These are phyloP conservation scores for Fraxinus pennsylvanica DNA, from an alignment of 257 asterid genomes.

Conservation along the genomic window DNA sequence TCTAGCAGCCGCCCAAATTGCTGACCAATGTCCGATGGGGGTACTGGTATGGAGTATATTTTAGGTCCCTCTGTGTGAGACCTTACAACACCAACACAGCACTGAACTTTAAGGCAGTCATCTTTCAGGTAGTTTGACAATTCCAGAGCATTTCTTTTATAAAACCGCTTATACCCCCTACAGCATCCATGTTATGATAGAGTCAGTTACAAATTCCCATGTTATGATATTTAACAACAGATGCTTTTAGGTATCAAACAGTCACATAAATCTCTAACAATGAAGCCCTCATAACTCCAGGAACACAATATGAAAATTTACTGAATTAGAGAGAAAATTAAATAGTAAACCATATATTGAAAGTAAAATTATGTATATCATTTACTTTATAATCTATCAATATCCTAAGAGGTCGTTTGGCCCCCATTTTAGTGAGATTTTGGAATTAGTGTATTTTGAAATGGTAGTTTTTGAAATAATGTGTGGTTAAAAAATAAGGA, in stretches of 20 bases:
- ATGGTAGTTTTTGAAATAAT: too few relatives aligned
- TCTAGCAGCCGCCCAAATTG: constrained; percentile 86
- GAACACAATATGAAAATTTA: neutral
- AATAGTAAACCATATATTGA: neutral
- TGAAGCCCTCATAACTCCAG: neutral
- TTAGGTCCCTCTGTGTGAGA: constrained; percentile 87
- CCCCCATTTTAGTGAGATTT: too few relatives aligned
- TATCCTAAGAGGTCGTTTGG: neutral
- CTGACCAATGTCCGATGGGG: constrained; percentile 81
- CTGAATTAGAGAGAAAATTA: neutral
- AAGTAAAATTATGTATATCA: neutral
- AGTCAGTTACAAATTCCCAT: neutral
- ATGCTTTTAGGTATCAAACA: neutral
- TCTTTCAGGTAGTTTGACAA: constrained; percentile 81
- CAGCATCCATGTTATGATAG: constrained; percentile 20
- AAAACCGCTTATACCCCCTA: constrained; percentile 95
- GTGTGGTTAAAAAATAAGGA: too few relatives aligned
- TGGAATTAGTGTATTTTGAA: too few relatives aligned
- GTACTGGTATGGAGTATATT: constrained; percentile 65
- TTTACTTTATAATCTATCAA: neutral
- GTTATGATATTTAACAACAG: neutral
- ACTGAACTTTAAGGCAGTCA: constrained; percentile 86
- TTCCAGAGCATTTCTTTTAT: constrained; percentile 72
- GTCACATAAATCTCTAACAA: neutral
- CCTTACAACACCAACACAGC: constrained; percentile 89